Evolutionary conservation across 495 filamentous ascomycete species (phyloP).

Genomic region (Apiosordaria backusii): DNA sequence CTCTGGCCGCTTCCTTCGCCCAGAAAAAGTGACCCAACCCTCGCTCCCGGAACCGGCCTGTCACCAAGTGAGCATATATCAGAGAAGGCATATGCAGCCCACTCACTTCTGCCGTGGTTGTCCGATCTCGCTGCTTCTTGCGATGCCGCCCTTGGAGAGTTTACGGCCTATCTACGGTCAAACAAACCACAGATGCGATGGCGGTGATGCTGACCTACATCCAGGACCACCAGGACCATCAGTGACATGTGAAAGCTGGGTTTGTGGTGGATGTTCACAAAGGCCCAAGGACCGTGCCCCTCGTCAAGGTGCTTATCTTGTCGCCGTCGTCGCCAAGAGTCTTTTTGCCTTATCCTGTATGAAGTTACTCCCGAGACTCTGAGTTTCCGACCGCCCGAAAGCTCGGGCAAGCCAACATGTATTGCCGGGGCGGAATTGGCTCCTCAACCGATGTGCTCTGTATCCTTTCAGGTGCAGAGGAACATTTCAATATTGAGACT

Average conservation of each 20-base stretch:
- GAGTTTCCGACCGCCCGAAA: slow-evolving; percentile 5
- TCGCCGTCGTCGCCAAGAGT: not conserved
- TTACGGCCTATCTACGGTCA: not conserved
- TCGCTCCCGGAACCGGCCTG: not conserved
- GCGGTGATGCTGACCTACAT: not conserved
- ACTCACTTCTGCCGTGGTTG: not conserved
- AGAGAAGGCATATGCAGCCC: not conserved
- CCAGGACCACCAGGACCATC: not conserved
- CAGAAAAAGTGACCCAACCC: not conserved
- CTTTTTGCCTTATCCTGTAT: not conserved
- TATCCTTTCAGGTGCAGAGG: not conserved
- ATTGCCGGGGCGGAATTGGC: not conserved
- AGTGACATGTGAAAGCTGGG: not conserved
- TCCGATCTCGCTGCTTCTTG: not conserved
- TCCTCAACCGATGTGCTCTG: too few relatives aligned
- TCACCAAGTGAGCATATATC: not conserved
- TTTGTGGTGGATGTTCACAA: not conserved
- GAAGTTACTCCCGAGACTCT: slow-evolving; percentile 1
- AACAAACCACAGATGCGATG: not conserved
- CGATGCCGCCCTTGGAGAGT: not conserved
- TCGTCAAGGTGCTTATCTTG: not conserved
- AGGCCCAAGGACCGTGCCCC: not conserved
- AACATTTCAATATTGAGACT: not conserved
- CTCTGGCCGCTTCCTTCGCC: not conserved
- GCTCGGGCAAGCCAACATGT: slow-evolving; percentile 2